Evolutionary conservation across 2,329 filamentous ascomycete species (phyloP), one percentile per base, ranked within the genome.

Genomic region (Aspergillus intermedius): DNA sequence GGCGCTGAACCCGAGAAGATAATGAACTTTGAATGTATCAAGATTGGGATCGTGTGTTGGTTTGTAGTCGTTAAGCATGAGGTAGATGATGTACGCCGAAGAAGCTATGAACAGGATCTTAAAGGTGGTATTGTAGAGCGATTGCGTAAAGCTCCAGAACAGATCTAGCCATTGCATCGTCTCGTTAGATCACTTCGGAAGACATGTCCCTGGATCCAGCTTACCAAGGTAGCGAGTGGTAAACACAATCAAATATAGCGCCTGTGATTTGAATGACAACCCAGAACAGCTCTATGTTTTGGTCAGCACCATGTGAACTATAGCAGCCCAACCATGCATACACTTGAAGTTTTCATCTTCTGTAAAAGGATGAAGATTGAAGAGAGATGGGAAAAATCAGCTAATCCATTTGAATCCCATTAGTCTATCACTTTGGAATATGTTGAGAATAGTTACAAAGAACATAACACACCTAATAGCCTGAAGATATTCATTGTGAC

Each of bases 241-340:
- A 72, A 98, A 98, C 62, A 98, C 93, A 41, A 95, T 75, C 59
- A 97, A 77, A 73, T 98, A 98, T 49, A 98, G 80, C 45, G 85
- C 88, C 79, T 98, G 93, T 53, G 91, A 96, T 71, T 98, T 98
- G 81, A 98, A 97, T 13, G 93, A 98, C 72, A 98, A 91, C 61
- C 93, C 93, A 39, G 91, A 86, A 69, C 91, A 95, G 77, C 91
- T 96, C 91, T 96, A 47, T 28, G 39, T 52, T 22, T 34, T 17
- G 0, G 44, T 37, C 19, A 19, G 15, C 9, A 46, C 57, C 46
- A 56, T 52, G 42, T 48, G 34, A n/a, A 13, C 13, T 25, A 44
- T 10, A 21, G 21, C 12, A 45, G 23, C 3, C 45, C 13, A 23
- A 43, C 30, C 17, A 32, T 30, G 71, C 83, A 53, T 77, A 96